Evolutionary conservation across 208 protist species (phyloP), one percentile per base, ranked within the genome.

Genomic region (Wallacemonas rigidus): DNA sequence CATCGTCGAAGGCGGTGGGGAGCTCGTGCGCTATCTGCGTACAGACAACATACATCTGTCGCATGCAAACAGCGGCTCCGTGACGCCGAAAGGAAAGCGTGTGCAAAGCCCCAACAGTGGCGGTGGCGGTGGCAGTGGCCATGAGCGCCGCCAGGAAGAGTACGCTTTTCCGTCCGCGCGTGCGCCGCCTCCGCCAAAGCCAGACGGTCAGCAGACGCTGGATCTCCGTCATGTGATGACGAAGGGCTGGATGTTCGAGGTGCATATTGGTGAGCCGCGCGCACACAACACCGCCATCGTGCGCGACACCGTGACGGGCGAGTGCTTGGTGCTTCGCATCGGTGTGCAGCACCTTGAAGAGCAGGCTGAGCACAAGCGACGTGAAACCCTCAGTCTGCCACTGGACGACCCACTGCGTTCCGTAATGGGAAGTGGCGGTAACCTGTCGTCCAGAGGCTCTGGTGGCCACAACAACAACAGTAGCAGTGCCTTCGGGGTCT

Each of bases 201-300:
- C 51, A n/a, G 51, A 62, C 38, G 56, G 56, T 6, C 43, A 38
- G 56, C 56, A 62, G 56, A 6, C 5, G 36, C 26, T 62, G 35
- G 56, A 62, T 17, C 17, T 62, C 5, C 56, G 56, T 38, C 43
- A 62, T 38, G 12, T 62, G 38, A 35, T 62, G 56, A 38, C 56
- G 17, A 36, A 41, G 38, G 56, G 56, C 17, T 62, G 56, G 56
- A 6, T 62, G 35, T 62, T 62, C 43, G 56, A 62, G 8, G 56
- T 15, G 56, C 56, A 38, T 7, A 4, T 41, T 6, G 56, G 35
- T 40, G 56, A 62, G 56, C 56, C 56, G 56, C 56, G 56, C 36
- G 56, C 56, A 15, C 56, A 62, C 63, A 69, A 69, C 47, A 55
- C 40, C 44, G 63, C 39, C 63, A 7, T 69, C 17, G 47, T 69